phyloP scores from a whole-genome alignment of 805 yeast species.

The Candida multigemmis region DNA sequence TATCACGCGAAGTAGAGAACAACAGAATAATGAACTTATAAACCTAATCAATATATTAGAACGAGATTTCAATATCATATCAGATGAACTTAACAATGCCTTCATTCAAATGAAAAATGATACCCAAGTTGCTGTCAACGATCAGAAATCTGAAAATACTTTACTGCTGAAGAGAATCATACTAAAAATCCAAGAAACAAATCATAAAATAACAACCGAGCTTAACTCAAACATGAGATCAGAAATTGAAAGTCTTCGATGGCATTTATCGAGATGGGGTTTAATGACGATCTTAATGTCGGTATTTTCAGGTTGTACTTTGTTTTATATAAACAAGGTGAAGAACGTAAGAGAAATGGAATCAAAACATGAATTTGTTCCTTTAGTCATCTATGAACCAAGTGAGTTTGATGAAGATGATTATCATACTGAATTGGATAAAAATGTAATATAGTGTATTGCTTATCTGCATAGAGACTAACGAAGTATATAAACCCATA shows the following conservation, averaged over 20 bases:
- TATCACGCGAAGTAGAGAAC: slow-evolving; percentile 61
- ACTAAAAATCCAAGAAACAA: slow-evolving; percentile 68
- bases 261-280: slow-evolving; percentile 92
- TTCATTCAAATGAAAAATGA: slow-evolving; percentile 58
- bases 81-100: slow-evolving; percentile 66
- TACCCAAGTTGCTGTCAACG: slow-evolving; percentile 73
- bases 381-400: slow-evolving; percentile 34
- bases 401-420: slow-evolving; percentile 45
- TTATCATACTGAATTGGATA: slow-evolving; percentile 47
- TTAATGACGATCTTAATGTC: slow-evolving; percentile 62
- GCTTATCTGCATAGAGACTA: too few species aligned
- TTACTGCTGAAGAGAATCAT: slow-evolving; percentile 60
- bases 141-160: slow-evolving; percentile 79
- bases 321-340: slow-evolving; percentile 41
- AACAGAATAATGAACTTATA: slow-evolving; percentile 57
- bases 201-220: slow-evolving; percentile 76
- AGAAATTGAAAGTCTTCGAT: slow-evolving; percentile 79
- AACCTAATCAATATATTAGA: slow-evolving; percentile 61
- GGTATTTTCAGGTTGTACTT: slow-evolving; percentile 43
- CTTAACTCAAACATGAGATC: slow-evolving; percentile 75
- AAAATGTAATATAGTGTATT: slow-evolving; percentile 6
- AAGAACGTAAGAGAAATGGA: slow-evolving; percentile 9
- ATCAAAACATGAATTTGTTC: slow-evolving; percentile 27
- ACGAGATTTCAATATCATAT: slow-evolving; percentile 60
- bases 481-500: too few species aligned